phyloP scores from a whole-genome alignment of 768 basidiomycete species.

The Tulasnella sp. region DNA sequence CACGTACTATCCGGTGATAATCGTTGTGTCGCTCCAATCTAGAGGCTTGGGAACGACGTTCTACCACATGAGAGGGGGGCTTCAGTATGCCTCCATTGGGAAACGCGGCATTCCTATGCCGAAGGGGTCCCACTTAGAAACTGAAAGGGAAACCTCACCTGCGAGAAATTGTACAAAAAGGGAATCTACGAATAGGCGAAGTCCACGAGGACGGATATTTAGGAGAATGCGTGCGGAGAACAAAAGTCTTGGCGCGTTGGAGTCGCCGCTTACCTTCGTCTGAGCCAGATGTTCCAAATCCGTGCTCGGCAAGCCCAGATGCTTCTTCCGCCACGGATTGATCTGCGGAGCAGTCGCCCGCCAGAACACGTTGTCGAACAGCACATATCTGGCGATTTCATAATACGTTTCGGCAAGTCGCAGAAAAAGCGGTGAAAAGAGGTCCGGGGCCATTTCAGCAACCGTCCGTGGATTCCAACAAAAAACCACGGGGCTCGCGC shows the following conservation, averaged over 20 bases:
- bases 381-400: constrained; percentile 46
- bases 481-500: neutral
- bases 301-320: constrained; percentile 49
- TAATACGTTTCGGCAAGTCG: neutral
- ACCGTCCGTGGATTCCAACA: neutral
- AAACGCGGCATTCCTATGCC: constrained; percentile 14
- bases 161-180: constrained; percentile 67
- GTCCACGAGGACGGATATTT: constrained; percentile 21
- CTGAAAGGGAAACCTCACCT: constrained; percentile 37
- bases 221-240: neutral
- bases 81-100: neutral
- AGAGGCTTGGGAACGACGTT: constrained; percentile 66
- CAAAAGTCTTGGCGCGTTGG: neutral
- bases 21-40: constrained; percentile 61
- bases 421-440: neutral
- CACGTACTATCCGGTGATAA: constrained; percentile 55
- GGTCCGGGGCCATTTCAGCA: neutral
- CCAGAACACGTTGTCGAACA: constrained; percentile 65
- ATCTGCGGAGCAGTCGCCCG: constrained; percentile 61
- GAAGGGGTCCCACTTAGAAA: neutral
- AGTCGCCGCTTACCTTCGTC: constrained; percentile 43
- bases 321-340: constrained; percentile 59
- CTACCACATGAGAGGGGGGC: constrained; percentile 32
- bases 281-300: constrained; percentile 59
- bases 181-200: constrained; percentile 39